A percentile compares a stretch with the other conserved stretches of the same genome.
These are phyloP conservation scores for Ettlia oleoabundans DNA, from an alignment of 139 green algal species.

Conservation along the genomic window DNA sequence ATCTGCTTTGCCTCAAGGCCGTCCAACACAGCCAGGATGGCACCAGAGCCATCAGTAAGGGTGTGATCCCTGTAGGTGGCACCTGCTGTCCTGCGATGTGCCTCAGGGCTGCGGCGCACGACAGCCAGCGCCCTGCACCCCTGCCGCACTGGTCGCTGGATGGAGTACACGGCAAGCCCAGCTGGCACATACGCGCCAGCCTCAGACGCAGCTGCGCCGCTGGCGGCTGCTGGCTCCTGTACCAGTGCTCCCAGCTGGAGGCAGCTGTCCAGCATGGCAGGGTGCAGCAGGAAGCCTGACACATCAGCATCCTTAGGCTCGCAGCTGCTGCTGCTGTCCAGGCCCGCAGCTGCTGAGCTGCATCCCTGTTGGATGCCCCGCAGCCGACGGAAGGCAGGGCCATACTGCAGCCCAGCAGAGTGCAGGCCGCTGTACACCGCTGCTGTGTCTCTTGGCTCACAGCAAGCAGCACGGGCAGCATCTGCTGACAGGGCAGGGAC, in stretches of 20 bases:
- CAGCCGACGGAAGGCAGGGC: constrained; percentile 57
- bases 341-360: constrained; percentile 46
- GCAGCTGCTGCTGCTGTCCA: background rate
- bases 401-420: constrained; percentile 73
- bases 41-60: constrained; percentile 37
- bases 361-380: constrained; percentile 4
- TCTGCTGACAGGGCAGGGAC: constrained; percentile 36
- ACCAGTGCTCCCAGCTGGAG: constrained; percentile 62
- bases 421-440: constrained; percentile 57
- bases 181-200: constrained; percentile 60
- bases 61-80: constrained; percentile 49
- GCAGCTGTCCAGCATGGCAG: constrained; percentile 52
- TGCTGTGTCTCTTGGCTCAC: constrained; percentile 28
- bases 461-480: constrained; percentile 48
- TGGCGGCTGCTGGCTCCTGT: constrained; percentile 16
- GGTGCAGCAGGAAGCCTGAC: constrained; percentile 48
- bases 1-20: constrained; percentile 62
- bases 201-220: background rate
- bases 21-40: constrained; percentile 47
- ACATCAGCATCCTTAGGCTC: constrained; percentile 13
- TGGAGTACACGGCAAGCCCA: constrained; percentile 40
- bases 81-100: background rate
- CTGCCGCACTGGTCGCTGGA: constrained; percentile 24
- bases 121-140: background rate
- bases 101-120: constrained; percentile 16